Conservation (phyloP, 1,284 basidiomycete genomes). For the Rhodotorula sp. region DNA sequence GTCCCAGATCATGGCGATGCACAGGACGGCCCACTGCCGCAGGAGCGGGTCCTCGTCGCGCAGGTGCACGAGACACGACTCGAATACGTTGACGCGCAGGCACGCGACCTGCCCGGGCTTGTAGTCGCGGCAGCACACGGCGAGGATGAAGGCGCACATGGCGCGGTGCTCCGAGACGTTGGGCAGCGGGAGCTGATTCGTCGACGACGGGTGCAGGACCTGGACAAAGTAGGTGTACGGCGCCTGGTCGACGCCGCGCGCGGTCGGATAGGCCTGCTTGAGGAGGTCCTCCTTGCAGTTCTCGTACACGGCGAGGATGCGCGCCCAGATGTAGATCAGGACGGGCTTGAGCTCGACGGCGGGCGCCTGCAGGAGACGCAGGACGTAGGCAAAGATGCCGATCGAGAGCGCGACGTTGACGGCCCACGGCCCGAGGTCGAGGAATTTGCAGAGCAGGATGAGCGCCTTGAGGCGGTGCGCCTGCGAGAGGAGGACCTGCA, state of each 20-base stretch:
- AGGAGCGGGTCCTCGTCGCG: constrained; percentile 82
- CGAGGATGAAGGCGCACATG: constrained; percentile 97
- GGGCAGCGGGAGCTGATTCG: constrained; percentile 62
- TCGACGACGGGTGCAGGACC: constrained; percentile 64
- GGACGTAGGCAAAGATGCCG: constrained; percentile 98
- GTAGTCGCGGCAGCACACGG: constrained; percentile 88
- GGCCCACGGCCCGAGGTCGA: constrained; percentile 97
- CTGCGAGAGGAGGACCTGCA: constrained; percentile 94
- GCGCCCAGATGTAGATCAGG: constrained; percentile 98
- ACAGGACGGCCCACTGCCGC: constrained; percentile 90
- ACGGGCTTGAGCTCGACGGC: constrained; percentile 93
- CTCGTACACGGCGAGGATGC: constrained; percentile 92
- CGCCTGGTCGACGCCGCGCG: constrained; percentile 32
- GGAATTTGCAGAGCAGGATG: constrained; percentile 94
- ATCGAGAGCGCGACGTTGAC: constrained; percentile 96
- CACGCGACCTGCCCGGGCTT: constrained; percentile 83
- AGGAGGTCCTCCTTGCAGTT: constrained; percentile 88
- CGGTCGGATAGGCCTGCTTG: constrained; percentile 61
- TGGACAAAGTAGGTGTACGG: constrained; percentile 76
- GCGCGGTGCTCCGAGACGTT: constrained; percentile 96
- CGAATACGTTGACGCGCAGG: constrained; percentile 77
- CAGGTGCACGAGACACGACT: constrained; percentile 81
- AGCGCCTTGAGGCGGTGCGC: constrained; percentile 92
- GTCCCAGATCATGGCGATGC: constrained; percentile 95
- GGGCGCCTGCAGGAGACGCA: constrained; percentile 91